Evolutionary conservation across 1,139 yeast species (phyloP).

Genomic region (Suhomyces coccinellae): DNA sequence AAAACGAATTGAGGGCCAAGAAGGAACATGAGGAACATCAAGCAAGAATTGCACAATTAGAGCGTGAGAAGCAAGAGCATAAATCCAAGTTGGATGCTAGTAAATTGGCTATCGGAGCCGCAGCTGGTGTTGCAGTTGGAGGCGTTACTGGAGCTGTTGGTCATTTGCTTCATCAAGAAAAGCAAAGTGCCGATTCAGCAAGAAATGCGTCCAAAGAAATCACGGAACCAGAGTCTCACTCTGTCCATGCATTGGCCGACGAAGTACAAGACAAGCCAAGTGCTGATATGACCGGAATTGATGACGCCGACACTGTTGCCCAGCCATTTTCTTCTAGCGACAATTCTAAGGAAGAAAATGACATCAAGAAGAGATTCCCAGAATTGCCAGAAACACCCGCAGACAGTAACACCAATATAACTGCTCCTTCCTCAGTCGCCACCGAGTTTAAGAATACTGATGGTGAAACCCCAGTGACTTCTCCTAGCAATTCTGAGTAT

Average conservation of each 20-base stretch:
- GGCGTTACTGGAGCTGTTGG: slow-evolving; percentile 23
- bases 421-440: slow-evolving; percentile 40
- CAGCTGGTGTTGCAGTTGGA: slow-evolving; percentile 29
- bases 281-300: slow-evolving; percentile 33
- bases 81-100: slow-evolving; percentile 22
- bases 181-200: background rate
- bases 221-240: background rate
- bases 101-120: slow-evolving; percentile 30
- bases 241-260: slow-evolving; percentile 23
- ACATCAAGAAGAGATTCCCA: slow-evolving; percentile 17
- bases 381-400: slow-evolving; percentile 20
- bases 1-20: slow-evolving; percentile 9
- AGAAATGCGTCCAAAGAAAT: background rate
- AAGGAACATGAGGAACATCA: slow-evolving; percentile 7
- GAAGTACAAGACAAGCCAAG: slow-evolving; percentile 28
- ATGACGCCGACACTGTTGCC: slow-evolving; percentile 21
- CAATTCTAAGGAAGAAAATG: slow-evolving; percentile 2
- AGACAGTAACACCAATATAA: slow-evolving; percentile 27
- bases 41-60: slow-evolving; percentile 28
- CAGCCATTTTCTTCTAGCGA: slow-evolving; percentile 7
- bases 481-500: slow-evolving; percentile 55
- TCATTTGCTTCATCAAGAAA: slow-evolving; percentile 8
- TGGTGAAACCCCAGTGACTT: slow-evolving; percentile 55
- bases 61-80: slow-evolving; percentile 37
- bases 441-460: slow-evolving; percentile 33